Evolutionary conservation across 2,329 filamentous ascomycete species (phyloP), one percentile per base, ranked within the genome.

Genomic region (Aureobasidium sp.): DNA sequence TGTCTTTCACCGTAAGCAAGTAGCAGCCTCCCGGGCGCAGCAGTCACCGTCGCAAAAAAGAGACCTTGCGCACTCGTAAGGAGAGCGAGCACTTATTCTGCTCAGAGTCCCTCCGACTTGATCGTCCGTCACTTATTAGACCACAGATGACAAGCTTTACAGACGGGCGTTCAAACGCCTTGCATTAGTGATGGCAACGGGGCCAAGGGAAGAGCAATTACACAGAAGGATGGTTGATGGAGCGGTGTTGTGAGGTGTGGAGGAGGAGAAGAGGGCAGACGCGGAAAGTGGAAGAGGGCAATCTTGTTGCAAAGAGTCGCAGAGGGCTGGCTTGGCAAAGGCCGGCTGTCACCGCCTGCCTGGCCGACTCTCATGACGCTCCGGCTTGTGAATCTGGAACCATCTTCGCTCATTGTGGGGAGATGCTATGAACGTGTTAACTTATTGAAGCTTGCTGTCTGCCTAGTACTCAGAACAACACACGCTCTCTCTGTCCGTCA

Each of bases 11-110:
- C 34, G 57, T 60, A 42, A 60, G 57, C 57, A 59, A 59, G 55
- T 20, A 57, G 44, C 27, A 57, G 49, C 34, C 57, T 58, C 39
- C 41, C 61, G 61, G 56, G 48, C 41, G 59, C 48, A 65, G 34
- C 48, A 65, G 34, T 58, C 61, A 65, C 62, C 45, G 58, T 65
- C 64, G 62, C 64, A 39, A 58, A 62, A 61, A 61, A 48, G 47
- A 34, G 34, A 55, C 37, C 51, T 42, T 55, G 51, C 22, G 62
- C 49, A 63, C 61, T 65, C 62, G 57, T 59, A 45, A 57, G 63
- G 45, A 59, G 53, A 59, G 55, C 44, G 58, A 62, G 58, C 63
- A 61, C 63, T 64, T 62, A 56, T 31, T 27, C 25, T 49, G 47
- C 45, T 55, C 51, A 55, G 51, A 52, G 37, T 42, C 51, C 49